These are phyloP conservation scores for Amaranthus cruentus DNA, from an alignment of 148 eudicot genomes.

Conservation along the genomic window DNA sequence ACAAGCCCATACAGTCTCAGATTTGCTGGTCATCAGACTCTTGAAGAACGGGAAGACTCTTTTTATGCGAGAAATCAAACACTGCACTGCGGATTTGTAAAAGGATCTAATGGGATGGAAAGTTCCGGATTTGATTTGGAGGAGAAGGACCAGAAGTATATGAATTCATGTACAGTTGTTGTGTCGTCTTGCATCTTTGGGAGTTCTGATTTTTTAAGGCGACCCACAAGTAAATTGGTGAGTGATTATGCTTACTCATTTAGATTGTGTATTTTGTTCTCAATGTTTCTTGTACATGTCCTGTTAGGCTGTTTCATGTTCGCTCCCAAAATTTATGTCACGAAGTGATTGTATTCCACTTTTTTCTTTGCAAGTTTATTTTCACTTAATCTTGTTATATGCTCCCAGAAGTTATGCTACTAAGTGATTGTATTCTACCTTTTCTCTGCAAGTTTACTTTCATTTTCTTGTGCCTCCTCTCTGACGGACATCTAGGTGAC, in stretches of 20 bases:
- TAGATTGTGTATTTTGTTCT: neutral
- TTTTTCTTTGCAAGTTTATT: neutral
- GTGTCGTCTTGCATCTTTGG: constrained; percentile 98
- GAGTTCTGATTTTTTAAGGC: constrained; percentile 89
- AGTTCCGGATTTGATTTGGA: constrained; percentile 79
- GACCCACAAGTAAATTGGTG: constrained; percentile 83
- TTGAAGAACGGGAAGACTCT: constrained; percentile 70
- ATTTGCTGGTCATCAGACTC: constrained; percentile 92
- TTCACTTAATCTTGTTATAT: neutral
- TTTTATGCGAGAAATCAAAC: constrained; percentile 66
- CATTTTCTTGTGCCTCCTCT: neutral
- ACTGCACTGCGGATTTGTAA: constrained; percentile 90
- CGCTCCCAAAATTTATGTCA: neutral
- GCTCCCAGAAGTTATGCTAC: neutral
- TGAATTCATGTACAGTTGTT: constrained; percentile 63
- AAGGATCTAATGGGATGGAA: constrained; percentile 53
- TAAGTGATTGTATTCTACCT: neutral
- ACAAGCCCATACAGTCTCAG: constrained; percentile 39
- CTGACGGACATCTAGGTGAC: neutral
- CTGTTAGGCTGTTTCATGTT: neutral
- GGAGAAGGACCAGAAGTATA: constrained; percentile 58
- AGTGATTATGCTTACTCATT: constrained; percentile 17
- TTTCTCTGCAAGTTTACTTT: neutral
- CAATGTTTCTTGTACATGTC: neutral
- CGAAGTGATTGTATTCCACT: neutral